phyloP scores from a whole-genome alignment of 768 basidiomycete genomes.

The Pulveroboletus sp. region DNA sequence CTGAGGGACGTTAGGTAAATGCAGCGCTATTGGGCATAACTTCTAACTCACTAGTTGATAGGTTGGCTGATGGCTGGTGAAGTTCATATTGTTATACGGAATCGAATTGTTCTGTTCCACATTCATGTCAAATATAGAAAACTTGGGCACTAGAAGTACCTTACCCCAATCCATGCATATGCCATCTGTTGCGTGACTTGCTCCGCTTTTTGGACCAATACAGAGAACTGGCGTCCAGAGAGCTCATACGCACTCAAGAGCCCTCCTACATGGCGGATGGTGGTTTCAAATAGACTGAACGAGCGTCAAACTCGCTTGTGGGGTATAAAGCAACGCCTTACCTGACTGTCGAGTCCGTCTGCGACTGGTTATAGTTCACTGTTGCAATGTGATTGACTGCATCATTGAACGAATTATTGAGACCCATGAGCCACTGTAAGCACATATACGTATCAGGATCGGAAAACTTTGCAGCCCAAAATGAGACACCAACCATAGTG shows the following conservation, averaged over 20 bases:
- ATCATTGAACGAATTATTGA: conserved; percentile 48
- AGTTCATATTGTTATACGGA: conserved; percentile 39
- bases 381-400: conserved; percentile 49
- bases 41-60: conserved; percentile 28
- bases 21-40: background rate
- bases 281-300: conserved; percentile 61
- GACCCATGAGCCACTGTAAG: conserved; percentile 52
- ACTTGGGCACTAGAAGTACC: conserved; percentile 12
- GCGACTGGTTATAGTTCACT: conserved; percentile 52
- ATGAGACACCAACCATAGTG: conserved; percentile 48
- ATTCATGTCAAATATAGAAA: background rate
- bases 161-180: conserved; percentile 58
- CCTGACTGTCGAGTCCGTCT: conserved; percentile 46
- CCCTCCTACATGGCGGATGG: conserved; percentile 70
- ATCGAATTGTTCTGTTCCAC: conserved; percentile 31
- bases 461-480: background rate
- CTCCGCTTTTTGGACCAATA: conserved; percentile 59
- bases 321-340: conserved; percentile 14
- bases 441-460: background rate
- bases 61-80: conserved; percentile 33
- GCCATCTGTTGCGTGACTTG: conserved; percentile 62
- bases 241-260: conserved; percentile 69
- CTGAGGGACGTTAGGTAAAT: conserved; percentile 23
- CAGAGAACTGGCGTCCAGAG: conserved; percentile 47
- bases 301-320: background rate